A percentile compares a stretch with the other conserved stretches of the same genome.
Evolutionary conservation across 495 filamentous ascomycete genomes (phyloP).

Genomic region (Penicillium odoratum): DNA sequence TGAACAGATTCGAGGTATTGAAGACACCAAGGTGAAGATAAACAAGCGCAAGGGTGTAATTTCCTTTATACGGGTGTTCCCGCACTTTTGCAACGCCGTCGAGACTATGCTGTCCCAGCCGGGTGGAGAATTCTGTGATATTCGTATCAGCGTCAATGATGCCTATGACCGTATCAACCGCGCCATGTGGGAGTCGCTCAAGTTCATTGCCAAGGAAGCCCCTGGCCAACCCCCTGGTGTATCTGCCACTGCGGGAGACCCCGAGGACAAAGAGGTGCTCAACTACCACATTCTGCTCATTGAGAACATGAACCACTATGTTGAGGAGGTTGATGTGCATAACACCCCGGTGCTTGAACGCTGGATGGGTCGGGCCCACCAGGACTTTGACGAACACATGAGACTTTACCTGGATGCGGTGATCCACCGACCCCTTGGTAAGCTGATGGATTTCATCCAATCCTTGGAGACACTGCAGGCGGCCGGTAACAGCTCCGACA

Average conservation of each 20-base stretch:
- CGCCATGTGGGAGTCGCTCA: constrained; percentile 94
- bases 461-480: constrained; percentile 70
- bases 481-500: constrained; percentile 41
- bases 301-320: constrained; percentile 97
- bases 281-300: constrained; percentile 97
- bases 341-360: constrained; percentile 72
- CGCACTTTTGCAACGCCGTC: constrained; percentile 73
- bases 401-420: constrained; percentile 81
- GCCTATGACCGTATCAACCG: constrained; percentile 88
- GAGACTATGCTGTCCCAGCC: constrained; percentile 74
- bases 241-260: constrained; percentile 60
- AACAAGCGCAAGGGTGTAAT: constrained; percentile 98
- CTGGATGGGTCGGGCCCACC: constrained; percentile 73
- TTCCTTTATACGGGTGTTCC: constrained; percentile 89
- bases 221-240: constrained; percentile 56
- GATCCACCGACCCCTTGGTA: constrained; percentile 84
- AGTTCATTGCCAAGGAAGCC: constrained; percentile 92
- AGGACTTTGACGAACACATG: constrained; percentile 87
- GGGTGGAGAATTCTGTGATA: constrained; percentile 56
- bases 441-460: constrained; percentile 86
- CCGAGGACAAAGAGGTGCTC: constrained; percentile 90
- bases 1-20: constrained; percentile 90
- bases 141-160: constrained; percentile 77
- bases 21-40: constrained; percentile 98
- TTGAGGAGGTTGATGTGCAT: constrained; percentile 83